Base-by-base conservation (phyloP, 2,329 filamentous ascomycete genomes). In the Penicillium sp. region DNA sequence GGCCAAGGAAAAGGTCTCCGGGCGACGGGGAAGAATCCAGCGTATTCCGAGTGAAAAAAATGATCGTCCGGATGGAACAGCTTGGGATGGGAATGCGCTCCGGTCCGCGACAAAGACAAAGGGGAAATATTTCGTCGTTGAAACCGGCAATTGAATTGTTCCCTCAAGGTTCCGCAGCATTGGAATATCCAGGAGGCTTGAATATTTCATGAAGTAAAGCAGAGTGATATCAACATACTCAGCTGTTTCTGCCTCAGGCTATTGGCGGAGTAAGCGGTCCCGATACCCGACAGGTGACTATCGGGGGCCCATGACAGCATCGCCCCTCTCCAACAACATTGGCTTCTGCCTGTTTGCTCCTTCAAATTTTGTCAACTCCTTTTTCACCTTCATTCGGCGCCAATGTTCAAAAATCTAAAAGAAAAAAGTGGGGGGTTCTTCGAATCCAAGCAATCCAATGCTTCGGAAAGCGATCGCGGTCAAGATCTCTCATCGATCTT, bases 121-220 rank as follows among this genome's bases (percentile, higher is more conserved):
- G 5, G 89, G 89, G 14, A 84, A 81, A 61, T 95, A 87, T 66
- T 93, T 95, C 64, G 85, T 93, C 8, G 90, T 94, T 2, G 84
- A 90, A 61, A 72, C 68, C 14, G 62, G 65, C 39, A 67, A 56
- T 24, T 55, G 34, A 56, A 16, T 35, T 34, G 7, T 8, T 35
- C 18, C 3, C 16, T 29, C 3, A 5, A 20, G 2, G 11, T 29
- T 18, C 24, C 20, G 16, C 24, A 1, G 14, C 22, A 42, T 44
- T 26, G n/a, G 20, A 26, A n/a, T 29, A 20, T 2, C 14, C 18
- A 31, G 11, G 11, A 26, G 14, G 18, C 35, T 34, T 26, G 11
- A 6, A 14, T 22, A 29, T 32, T 34, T 11, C 9, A 32, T 32
- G 16, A 26, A 53, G 44, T 16, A 22, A 31, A 14, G n/a, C 34